phyloP scores from a whole-genome alignment of 1,284 basidiomycete species.

The Ganoderma resinaceum region DNA sequence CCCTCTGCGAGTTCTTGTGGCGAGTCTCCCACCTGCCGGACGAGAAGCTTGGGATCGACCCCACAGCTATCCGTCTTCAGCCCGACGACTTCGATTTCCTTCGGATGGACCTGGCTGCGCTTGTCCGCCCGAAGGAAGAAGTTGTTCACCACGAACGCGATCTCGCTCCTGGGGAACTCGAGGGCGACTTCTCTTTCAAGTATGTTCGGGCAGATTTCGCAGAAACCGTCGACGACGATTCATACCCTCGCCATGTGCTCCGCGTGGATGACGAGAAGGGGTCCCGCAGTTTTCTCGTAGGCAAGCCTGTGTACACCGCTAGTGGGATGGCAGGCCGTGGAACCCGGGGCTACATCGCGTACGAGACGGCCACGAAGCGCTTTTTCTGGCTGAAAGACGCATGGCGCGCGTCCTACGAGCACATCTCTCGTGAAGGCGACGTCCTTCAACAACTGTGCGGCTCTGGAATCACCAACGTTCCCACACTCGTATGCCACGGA shows the following conservation, averaged over 20 bases:
- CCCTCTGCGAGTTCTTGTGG: constrained; percentile 14
- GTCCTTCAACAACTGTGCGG: neutral
- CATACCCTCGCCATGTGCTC: neutral
- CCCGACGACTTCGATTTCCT: neutral
- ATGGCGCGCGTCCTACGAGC: constrained; percentile 5
- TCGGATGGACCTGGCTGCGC: constrained; percentile 5
- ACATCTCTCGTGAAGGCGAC: neutral
- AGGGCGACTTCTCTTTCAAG: neutral
- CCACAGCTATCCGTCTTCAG: constrained; percentile 10
- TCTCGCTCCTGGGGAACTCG: neutral
- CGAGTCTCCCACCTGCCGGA: constrained; percentile 9
- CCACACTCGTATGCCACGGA: constrained; percentile 10
- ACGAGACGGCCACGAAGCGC: neutral
- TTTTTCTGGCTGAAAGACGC: constrained; percentile 18
- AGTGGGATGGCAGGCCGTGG: constrained; percentile 7
- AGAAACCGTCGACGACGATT: neutral
- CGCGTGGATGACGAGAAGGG: neutral
- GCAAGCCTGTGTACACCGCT: constrained; percentile 6
- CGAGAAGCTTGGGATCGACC: constrained; percentile 16
- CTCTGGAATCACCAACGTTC: neutral
- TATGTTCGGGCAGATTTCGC: neutral
- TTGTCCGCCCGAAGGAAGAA: neutral
- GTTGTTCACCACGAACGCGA: neutral
- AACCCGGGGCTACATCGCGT: constrained; percentile 16
- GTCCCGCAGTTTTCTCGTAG: neutral